Evolutionary conservation across 2,329 filamentous ascomycete species (phyloP).

Genomic region (Hawksworthiomyces lignivorus): DNA sequence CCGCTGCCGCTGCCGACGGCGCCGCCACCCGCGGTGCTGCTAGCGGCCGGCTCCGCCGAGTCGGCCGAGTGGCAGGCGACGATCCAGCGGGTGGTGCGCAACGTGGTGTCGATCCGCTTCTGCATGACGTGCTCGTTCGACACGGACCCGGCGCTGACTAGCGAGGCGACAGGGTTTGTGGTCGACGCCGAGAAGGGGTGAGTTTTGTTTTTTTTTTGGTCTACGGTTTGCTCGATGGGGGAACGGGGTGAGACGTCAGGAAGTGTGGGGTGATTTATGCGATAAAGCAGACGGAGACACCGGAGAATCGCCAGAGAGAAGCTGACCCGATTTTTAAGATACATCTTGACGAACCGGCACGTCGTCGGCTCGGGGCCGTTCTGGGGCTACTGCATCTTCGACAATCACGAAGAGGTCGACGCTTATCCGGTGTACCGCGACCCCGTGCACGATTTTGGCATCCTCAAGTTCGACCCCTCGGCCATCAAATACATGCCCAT

Average conservation of each 20-base stretch:
- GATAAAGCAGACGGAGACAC: no score
- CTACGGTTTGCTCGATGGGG: no score
- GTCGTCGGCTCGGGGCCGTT: constrained; percentile 94
- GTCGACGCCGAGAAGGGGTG: constrained; percentile 87
- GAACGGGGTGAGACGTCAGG: no score
- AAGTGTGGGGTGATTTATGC: no score
- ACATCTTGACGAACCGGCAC: constrained; percentile 83
- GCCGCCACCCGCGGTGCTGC: constrained; percentile 10
- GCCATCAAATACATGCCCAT: constrained; percentile 97
- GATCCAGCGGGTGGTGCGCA: constrained; percentile 87
- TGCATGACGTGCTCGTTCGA: constrained; percentile 98
- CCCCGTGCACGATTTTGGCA: constrained; percentile 96
- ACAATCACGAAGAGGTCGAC: constrained; percentile 96
- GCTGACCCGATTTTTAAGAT: constrained; percentile 31
- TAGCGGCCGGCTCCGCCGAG: constrained; percentile 21
- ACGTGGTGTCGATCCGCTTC: constrained; percentile 97
- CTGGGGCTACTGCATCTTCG: constrained; percentile 97
- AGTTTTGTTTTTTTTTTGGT: constrained; percentile 12
- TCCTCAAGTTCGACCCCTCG: constrained; percentile 90
- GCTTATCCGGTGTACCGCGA: constrained; percentile 96
- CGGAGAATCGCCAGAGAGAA: no score
- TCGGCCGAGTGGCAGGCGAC: constrained; percentile 72
- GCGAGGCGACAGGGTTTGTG: constrained; percentile 95
- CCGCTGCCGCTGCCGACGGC: constrained; percentile 1
- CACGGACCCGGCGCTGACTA: constrained; percentile 88